These are phyloP conservation scores for Cryptococcus jaspeensis DNA, from an alignment of 1,284 basidiomycete species.

Conservation along the genomic window DNA sequence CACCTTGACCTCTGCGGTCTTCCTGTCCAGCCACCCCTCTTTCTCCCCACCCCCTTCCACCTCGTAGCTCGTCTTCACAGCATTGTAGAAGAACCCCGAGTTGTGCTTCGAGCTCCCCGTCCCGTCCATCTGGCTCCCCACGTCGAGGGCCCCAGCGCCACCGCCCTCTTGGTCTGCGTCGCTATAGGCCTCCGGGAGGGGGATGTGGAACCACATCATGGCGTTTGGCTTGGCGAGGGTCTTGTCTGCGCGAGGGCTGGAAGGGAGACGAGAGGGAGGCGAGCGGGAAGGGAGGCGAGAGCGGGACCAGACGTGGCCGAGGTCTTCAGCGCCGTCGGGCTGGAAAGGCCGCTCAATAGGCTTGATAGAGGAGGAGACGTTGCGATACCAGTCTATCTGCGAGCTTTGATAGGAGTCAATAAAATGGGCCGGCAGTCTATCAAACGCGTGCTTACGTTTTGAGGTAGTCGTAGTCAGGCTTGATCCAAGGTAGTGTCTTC, in stretches of 20 bases:
- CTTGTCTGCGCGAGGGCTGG: slow-evolving; percentile 24
- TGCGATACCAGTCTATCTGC: slow-evolving; percentile 84
- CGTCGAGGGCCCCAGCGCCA: slow-evolving; percentile 56
- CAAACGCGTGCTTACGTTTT: slow-evolving; percentile 43
- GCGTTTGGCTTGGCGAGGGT: slow-evolving; percentile 85
- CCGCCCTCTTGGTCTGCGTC: slow-evolving; percentile 9
- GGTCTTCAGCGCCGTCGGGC: slow-evolving; percentile 68
- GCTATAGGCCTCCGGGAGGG: slow-evolving; percentile 61
- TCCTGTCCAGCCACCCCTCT: slow-evolving; percentile 52
- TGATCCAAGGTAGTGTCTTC: slow-evolving; percentile 53
- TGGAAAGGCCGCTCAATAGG: slow-evolving; percentile 75
- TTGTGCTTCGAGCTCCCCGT: slow-evolving; percentile 62
- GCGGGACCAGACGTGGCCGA: slow-evolving; percentile 61
- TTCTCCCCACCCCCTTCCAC: slow-evolving; percentile 53
- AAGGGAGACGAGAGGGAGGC: not conserved
- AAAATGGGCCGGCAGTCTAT: not conserved
- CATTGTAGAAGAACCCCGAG: slow-evolving; percentile 78
- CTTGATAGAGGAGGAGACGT: slow-evolving; percentile 67
- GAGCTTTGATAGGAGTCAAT: slow-evolving; percentile 32
- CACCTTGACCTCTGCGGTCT: slow-evolving; percentile 53
- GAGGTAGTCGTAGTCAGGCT: slow-evolving; percentile 71
- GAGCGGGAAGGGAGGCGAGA: slow-evolving; percentile 2
- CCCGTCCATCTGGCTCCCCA: slow-evolving; percentile 65
- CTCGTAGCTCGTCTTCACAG: slow-evolving; percentile 58
- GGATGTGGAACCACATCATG: slow-evolving; percentile 93